Conservation (phyloP, 306 rosid genomes). For the Corylus heterophylla region DNA sequence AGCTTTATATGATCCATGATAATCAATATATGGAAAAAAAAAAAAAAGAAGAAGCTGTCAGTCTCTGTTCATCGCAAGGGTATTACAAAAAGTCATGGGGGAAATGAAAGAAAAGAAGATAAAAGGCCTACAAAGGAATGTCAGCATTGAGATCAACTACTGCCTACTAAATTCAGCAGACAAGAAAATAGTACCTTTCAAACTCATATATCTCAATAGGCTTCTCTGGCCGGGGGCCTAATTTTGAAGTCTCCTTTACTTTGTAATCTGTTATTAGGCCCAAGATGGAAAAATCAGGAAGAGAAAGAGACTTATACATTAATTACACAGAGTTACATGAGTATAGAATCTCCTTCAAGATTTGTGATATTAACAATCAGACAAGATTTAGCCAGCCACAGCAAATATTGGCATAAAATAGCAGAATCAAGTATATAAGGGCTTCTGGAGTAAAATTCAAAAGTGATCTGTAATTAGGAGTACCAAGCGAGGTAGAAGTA, state of each 20-base stretch:
- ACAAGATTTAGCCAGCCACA: not conserved
- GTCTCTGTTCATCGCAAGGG: constrained; percentile 23
- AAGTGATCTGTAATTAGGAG: constrained; percentile 3
- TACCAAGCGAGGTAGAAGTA: constrained; percentile 9
- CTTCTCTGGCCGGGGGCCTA: constrained; percentile 91
- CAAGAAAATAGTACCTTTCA: constrained; percentile 62
- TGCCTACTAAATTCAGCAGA: constrained; percentile 7
- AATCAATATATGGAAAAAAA: constrained; percentile 24
- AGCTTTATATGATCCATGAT: constrained; percentile 53
- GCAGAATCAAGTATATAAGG: not conserved
- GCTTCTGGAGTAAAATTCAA: not conserved
- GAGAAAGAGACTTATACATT: not conserved
- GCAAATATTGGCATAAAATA: not conserved
- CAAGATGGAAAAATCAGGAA: not conserved
- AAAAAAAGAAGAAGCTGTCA: constrained; percentile 37
- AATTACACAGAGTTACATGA: not conserved
- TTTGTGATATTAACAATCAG: not conserved
- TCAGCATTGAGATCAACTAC: not conserved
- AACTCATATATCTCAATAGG: constrained; percentile 94
- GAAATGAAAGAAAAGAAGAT: constrained; percentile 1
- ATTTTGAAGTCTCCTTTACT: constrained; percentile 78
- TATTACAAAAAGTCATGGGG: not conserved
- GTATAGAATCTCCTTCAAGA: not conserved
- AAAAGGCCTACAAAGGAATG: not conserved
- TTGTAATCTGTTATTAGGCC: constrained; percentile 53